Evolutionary conservation across 495 filamentous ascomycete species (phyloP).

Genomic region (Daldinia vernicosa): DNA sequence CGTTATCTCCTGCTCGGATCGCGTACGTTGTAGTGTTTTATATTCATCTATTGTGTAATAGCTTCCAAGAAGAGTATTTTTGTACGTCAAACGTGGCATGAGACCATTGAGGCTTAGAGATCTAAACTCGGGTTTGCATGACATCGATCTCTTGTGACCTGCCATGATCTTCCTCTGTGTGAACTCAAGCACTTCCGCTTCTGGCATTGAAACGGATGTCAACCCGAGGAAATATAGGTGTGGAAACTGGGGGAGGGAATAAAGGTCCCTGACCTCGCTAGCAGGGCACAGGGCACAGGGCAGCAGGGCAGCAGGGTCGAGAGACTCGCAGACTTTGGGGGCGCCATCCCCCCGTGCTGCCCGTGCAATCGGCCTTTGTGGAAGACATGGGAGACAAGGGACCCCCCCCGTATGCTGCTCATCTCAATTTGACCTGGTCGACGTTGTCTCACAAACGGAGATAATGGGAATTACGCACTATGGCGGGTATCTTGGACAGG

Average conservation of each 20-base stretch:
- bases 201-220: conserved; percentile 37
- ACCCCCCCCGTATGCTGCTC: conserved; percentile 43
- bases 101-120: conserved; percentile 36
- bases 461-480: conserved; percentile 46
- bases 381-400: conserved; percentile 32
- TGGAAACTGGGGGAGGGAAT: conserved; percentile 20
- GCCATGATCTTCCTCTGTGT: conserved; percentile 32
- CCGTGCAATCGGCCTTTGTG: conserved; percentile 39
- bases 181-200: conserved; percentile 28
- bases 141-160: conserved; percentile 40
- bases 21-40: conserved; percentile 30
- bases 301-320: conserved; percentile 3
- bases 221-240: conserved; percentile 40
- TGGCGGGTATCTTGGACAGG: not conserved
- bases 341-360: conserved; percentile 11
- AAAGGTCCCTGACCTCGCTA: conserved; percentile 33
- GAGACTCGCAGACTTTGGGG: conserved; percentile 39
- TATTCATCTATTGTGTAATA: conserved; percentile 19
- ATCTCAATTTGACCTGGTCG: conserved; percentile 50
- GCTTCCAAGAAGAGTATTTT: conserved; percentile 5
- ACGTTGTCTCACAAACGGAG: conserved; percentile 49
- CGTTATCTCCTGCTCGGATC: conserved; percentile 39
- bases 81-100: conserved; percentile 24
- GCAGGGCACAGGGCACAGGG: no score
- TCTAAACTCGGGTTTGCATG: conserved; percentile 37